Conservation (phyloP, 2,329 filamentous ascomycete genomes). For the Pseudomassariella vexata region DNA sequence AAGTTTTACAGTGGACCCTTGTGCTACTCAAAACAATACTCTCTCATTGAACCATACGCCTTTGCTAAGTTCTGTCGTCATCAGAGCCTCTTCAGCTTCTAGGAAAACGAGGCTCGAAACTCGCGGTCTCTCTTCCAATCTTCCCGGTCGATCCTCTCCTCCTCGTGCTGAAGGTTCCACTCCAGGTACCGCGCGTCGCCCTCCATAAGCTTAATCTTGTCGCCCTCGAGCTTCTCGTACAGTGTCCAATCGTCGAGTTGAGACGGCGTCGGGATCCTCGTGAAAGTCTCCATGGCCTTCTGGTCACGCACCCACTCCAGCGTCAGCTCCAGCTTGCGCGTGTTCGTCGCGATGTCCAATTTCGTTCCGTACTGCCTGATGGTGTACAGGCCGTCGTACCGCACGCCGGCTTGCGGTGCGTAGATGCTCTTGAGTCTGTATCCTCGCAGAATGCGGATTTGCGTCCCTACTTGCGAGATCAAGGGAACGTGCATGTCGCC, state of each 20-base stretch:
- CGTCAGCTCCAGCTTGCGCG: conserved; percentile 37
- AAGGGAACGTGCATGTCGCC: conserved; percentile 42
- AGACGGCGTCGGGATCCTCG: conserved; percentile 43
- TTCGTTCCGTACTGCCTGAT: conserved; percentile 41
- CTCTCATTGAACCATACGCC: conserved; percentile 1
- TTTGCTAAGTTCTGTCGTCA: background rate
- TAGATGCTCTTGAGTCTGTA: conserved; percentile 42
- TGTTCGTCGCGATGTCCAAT: conserved; percentile 29
- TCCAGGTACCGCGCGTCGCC: conserved; percentile 34
- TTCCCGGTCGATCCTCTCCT: conserved; percentile 19
- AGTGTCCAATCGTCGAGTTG: conserved; percentile 52
- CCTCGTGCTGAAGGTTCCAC: conserved; percentile 29
- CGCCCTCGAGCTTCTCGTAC: conserved; percentile 40
- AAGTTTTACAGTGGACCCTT: conserved; percentile 8
- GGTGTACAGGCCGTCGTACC: conserved; percentile 54
- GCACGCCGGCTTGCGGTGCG: conserved; percentile 45
- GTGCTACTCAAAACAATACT: background rate
- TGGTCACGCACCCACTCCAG: conserved; percentile 40
- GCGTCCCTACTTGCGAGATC: conserved; percentile 41
- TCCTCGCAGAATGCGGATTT: conserved; percentile 48
- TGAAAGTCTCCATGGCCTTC: conserved; percentile 33
- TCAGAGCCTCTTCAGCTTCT: conserved; percentile 1
- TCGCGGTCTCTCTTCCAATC: conserved; percentile 13
- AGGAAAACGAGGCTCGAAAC: conserved; percentile 13
- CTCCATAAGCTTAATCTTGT: conserved; percentile 30